A percentile compares a stretch with the other conserved stretches of the same genome.
These are phyloP conservation scores for Fusarium longipes DNA, from an alignment of 2,329 filamentous ascomycete genomes.

Conservation along the genomic window DNA sequence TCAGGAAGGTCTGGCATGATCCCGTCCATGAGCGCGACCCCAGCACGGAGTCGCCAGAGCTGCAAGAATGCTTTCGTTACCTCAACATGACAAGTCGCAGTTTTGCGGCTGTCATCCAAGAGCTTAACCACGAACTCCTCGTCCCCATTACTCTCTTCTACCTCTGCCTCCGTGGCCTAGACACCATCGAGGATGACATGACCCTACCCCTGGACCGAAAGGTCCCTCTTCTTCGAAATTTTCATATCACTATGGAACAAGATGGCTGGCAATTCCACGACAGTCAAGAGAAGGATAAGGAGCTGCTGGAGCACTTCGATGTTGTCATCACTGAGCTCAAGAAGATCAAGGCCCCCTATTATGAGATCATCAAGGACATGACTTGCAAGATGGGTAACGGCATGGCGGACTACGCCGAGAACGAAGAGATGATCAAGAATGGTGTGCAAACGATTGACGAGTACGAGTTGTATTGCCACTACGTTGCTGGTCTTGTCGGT, in stretches of 20 bases:
- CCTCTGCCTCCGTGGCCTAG: conserved; percentile 87
- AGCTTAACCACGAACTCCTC: conserved; percentile 93
- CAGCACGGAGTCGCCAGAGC: conserved; percentile 76
- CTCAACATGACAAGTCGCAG: conserved; percentile 91
- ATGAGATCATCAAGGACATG: conserved; percentile 90
- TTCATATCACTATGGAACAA: conserved; percentile 79
- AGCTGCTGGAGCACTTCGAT: conserved; percentile 92
- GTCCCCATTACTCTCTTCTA: conserved; percentile 94
- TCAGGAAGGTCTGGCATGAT: conserved; percentile 96
- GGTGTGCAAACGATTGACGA: conserved; percentile 86
- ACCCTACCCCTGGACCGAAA: conserved; percentile 85
- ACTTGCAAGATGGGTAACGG: conserved; percentile 95
- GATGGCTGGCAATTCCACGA: conserved; percentile 92
- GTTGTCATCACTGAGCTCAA: conserved; percentile 87
- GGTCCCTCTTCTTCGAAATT: conserved; percentile 85
- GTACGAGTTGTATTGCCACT: conserved; percentile 97
- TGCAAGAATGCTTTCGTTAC: conserved; percentile 86
- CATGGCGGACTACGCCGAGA: conserved; percentile 95
- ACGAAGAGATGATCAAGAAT: conserved; percentile 81
- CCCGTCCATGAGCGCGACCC: conserved; percentile 87
- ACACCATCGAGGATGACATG: conserved; percentile 99
- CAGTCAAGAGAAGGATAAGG: conserved; percentile 93
- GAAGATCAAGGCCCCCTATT: conserved; percentile 86
- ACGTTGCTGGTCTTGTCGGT: conserved; percentile 97
- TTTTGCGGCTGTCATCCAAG: conserved; percentile 92